Conservation (phyloP, 495 filamentous ascomycete genomes). For the Penicillium mononematosum region DNA sequence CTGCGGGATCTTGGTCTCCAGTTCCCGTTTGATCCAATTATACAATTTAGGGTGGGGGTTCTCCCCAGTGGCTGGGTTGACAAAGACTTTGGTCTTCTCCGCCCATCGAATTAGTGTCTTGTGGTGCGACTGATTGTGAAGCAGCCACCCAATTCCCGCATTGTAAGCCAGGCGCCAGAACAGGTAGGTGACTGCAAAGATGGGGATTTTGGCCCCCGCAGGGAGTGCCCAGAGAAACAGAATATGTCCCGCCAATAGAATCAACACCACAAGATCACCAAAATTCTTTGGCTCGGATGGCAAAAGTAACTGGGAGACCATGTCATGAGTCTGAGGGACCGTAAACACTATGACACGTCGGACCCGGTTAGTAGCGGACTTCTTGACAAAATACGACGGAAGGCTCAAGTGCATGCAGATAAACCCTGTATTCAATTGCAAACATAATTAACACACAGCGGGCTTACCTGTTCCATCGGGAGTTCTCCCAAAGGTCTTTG, state of each 20-base stretch:
- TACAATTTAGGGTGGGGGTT: conserved; percentile 82
- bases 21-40: conserved; percentile 76
- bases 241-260: conserved; percentile 73
- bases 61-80: conserved; percentile 72
- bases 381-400: conserved; percentile 6
- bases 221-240: conserved; percentile 71
- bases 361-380: conserved; percentile 20
- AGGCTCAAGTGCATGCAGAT: not conserved
- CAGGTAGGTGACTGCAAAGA: conserved; percentile 77
- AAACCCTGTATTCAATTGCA: not conserved
- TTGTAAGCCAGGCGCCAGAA: conserved; percentile 96
- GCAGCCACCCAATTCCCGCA: conserved; percentile 84
- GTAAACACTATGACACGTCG: conserved; percentile 70
- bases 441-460: not conserved
- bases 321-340: conserved; percentile 95
- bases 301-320: conserved; percentile 95
- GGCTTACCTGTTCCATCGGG: conserved; percentile 82
- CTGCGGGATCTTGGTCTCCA: conserved; percentile 89
- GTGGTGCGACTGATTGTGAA: conserved; percentile 86
- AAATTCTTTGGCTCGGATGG: conserved; percentile 95
- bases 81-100: conserved; percentile 78
- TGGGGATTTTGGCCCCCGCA: conserved; percentile 59
- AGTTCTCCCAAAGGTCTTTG: conserved; percentile 87
- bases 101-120: conserved; percentile 86
- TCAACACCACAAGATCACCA: conserved; percentile 78